A percentile compares a stretch with the other conserved stretches of the same genome.
phyloP scores from a whole-genome alignment of 2,329 filamentous ascomycete species.

The Aspergillus japonicus region DNA sequence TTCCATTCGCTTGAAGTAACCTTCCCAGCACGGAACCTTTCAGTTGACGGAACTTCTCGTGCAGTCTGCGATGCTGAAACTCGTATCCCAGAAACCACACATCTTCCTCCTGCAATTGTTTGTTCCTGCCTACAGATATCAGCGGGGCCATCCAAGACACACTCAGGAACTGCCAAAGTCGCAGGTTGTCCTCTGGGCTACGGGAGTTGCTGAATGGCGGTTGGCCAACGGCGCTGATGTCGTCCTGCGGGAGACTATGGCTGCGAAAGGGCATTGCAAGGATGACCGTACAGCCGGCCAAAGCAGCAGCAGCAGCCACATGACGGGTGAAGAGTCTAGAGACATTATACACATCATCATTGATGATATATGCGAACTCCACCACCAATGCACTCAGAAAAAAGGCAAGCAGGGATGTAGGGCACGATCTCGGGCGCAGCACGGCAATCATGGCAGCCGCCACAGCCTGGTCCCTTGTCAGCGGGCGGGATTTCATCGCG shows the following conservation, averaged over 20 bases:
- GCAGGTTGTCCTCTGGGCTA: slow-evolving; percentile 75
- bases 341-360: slow-evolving; percentile 12
- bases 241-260: slow-evolving; percentile 51
- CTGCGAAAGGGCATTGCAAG: slow-evolving; percentile 70
- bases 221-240: slow-evolving; percentile 60
- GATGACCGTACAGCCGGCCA: slow-evolving; percentile 54
- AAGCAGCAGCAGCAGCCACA: slow-evolving; percentile 41
- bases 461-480: slow-evolving; percentile 31
- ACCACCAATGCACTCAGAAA: slow-evolving; percentile 35
- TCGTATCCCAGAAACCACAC: slow-evolving; percentile 79
- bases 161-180: slow-evolving; percentile 78
- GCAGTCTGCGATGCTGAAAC: slow-evolving; percentile 75
- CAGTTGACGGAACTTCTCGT: slow-evolving; percentile 71
- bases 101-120: slow-evolving; percentile 72
- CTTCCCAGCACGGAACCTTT: slow-evolving; percentile 69
- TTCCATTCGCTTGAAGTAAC: slow-evolving; percentile 71
- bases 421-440: slow-evolving; percentile 44
- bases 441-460: slow-evolving; percentile 35
- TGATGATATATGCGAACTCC: slow-evolving; percentile 35
- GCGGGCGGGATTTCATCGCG: neutral
- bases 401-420: slow-evolving; percentile 38
- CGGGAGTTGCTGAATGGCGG: slow-evolving; percentile 61
- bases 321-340: slow-evolving; percentile 24
- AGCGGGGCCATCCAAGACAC: slow-evolving; percentile 80
- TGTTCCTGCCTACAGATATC: slow-evolving; percentile 61